These are phyloP conservation scores for Tetradesmus obliquus DNA, from an alignment of 139 green algal species.

Conservation along the genomic window DNA sequence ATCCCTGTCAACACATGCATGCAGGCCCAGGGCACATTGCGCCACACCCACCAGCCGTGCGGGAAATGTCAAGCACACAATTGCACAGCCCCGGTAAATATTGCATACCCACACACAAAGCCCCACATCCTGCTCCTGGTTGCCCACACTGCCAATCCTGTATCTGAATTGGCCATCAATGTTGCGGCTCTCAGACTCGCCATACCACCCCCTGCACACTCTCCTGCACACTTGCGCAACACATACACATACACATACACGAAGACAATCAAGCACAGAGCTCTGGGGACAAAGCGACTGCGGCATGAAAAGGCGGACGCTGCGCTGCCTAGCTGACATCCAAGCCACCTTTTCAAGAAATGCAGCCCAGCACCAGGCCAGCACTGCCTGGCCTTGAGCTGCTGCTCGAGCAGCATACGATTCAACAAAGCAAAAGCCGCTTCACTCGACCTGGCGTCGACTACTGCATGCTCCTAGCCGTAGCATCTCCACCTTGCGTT, in stretches of 20 bases:
- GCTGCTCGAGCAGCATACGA: no score
- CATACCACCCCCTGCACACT: not conserved
- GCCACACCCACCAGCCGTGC: not conserved
- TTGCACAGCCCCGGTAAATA: not conserved
- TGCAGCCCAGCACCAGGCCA: no score
- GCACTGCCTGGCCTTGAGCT: no score
- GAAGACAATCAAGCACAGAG: not conserved
- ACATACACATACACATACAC: not conserved
- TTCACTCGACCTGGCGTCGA: no score
- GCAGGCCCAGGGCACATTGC: not conserved
- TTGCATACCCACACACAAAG: not conserved
- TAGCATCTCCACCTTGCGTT: no score
- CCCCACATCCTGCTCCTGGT: not conserved
- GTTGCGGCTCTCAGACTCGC: not conserved
- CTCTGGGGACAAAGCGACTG: no score
- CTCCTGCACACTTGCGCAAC: not conserved
- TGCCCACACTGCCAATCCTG: not conserved
- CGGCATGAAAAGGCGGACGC: no score
- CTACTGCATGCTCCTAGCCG: no score
- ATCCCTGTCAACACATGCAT: not conserved
- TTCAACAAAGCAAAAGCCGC: no score
- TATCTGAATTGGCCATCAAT: not conserved
- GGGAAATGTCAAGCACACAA: not conserved
- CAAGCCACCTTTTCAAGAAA: no score
- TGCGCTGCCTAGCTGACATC: no score